A percentile compares a stretch with the other conserved stretches of the same genome.
Evolutionary conservation across 495 filamentous ascomycete species (phyloP).

Genomic region (Hypoxylon crocopeplum): DNA sequence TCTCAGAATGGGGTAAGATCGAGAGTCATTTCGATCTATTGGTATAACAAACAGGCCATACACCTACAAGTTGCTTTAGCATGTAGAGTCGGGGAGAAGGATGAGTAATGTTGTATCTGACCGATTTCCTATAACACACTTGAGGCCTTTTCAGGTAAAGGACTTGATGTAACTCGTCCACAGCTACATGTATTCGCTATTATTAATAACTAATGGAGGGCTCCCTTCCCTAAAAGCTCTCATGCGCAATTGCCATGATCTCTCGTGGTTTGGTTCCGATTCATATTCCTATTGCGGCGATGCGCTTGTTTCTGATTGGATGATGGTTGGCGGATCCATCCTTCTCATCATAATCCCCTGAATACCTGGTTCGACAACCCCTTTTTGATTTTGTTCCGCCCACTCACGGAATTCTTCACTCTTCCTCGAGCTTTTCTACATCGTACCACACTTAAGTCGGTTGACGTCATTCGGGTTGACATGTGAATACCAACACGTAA

Average conservation of each 20-base stretch:
- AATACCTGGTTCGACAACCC: background rate
- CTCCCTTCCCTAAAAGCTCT: background rate
- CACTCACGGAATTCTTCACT: no score
- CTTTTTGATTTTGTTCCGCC: no score
- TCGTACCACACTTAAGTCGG: no score
- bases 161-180: slow-evolving; percentile 21
- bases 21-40: slow-evolving; percentile 39
- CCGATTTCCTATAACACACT: slow-evolving; percentile 34
- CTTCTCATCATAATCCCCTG: background rate
- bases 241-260: background rate
- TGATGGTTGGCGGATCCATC: background rate
- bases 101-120: slow-evolving; percentile 30
- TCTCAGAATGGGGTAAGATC: slow-evolving; percentile 52
- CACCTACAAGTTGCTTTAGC: slow-evolving; percentile 8
- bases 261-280: no score
- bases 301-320: slow-evolving; percentile 25
- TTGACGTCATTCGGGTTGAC: no score
- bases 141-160: slow-evolving; percentile 15
- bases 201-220: slow-evolving; percentile 26
- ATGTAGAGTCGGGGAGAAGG: slow-evolving; percentile 9
- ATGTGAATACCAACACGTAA: no score
- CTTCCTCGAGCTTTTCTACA: no score
- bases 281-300: slow-evolving; percentile 18
- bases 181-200: slow-evolving; percentile 11
- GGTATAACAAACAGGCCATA: slow-evolving; percentile 15